Evolutionary conservation across 148 eudicot species (phyloP), one percentile per base, ranked within the genome.

Genomic region (Spergularia bocconei): DNA sequence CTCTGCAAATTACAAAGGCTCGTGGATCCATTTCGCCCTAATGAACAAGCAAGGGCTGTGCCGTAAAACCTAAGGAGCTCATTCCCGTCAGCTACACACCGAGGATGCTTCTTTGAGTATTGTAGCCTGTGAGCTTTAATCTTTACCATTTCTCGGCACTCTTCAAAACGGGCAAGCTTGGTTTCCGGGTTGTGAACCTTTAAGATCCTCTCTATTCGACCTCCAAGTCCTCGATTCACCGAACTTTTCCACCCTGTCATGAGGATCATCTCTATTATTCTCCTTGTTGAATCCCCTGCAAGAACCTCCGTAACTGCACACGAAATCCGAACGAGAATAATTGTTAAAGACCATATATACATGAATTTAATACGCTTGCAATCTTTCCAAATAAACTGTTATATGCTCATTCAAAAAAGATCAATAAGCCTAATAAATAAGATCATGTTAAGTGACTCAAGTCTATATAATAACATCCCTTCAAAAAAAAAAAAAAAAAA

Each of bases 51-150:
- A 5, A 87, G 63, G 2, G 89, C 79, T 60, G 97, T 82, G 41
- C 91, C 93, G 41, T 89, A 75, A 84, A 89, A 91, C 68, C 97
- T 86, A 19, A 91, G 76, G 19, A 91, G 87, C 79, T 91, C 97
- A 47, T 91, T 91, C 1, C 97, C 97, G 74, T 91, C 93, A 0
- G 93, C 97, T n/a, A 87, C 62, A 81, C 93, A 90, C 39, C 97
- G 89, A 0, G 93, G 97, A 56, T 88, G 88, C 44, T 85, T 84
- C 73, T 85, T 85, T 4, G 82, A 15, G 48, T 76, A 47, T 41
- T 76, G 63, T 44, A 83, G 82, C 54, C 74, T 84, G 88, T 82
- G 83, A 14, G 92, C 89, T 77, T 80, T 78, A 76, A 88, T 85
- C 68, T 88, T 91, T 13, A 91, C 92, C 38, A 70, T 75, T 70